These are phyloP conservation scores for Apiospora arundinis DNA, from an alignment of 2,329 filamentous ascomycete genomes.

Conservation along the genomic window DNA sequence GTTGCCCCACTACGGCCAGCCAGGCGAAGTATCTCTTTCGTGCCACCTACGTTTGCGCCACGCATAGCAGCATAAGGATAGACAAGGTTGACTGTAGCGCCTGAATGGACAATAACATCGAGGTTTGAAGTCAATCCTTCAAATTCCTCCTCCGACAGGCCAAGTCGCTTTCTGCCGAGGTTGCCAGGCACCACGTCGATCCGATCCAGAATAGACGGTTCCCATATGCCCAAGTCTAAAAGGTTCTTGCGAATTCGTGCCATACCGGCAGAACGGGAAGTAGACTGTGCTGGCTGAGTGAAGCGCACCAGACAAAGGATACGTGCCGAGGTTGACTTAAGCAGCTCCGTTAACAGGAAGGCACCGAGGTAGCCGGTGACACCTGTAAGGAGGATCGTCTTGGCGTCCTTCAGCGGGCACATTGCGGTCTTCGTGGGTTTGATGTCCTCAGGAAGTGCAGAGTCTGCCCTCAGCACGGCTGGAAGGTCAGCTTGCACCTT, in stretches of 20 bases:
- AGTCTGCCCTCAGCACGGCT: slow-evolving; percentile 70
- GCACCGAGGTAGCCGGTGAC: slow-evolving; percentile 79
- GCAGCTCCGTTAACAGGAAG: slow-evolving; percentile 72
- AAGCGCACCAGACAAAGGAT: slow-evolving; percentile 79
- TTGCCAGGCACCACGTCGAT: slow-evolving; percentile 79
- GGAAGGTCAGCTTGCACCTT: slow-evolving; percentile 79
- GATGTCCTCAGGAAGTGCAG: slow-evolving; percentile 73
- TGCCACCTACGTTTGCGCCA: slow-evolving; percentile 80
- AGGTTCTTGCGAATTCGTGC: slow-evolving; percentile 77
- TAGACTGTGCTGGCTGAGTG: slow-evolving; percentile 68
- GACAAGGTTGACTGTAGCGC: slow-evolving; percentile 79
- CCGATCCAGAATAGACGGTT: slow-evolving; percentile 77
- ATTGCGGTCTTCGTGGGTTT: slow-evolving; percentile 60
- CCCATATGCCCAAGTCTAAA: slow-evolving; percentile 80
- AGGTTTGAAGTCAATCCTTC: slow-evolving; percentile 68
- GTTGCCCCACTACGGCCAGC: slow-evolving; percentile 72
- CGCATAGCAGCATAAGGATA: slow-evolving; percentile 82
- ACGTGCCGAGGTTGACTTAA: slow-evolving; percentile 71
- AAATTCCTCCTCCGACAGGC: slow-evolving; percentile 70
- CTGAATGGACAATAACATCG: slow-evolving; percentile 78
- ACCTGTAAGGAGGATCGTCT: slow-evolving; percentile 75
- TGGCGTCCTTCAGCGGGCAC: slow-evolving; percentile 66
- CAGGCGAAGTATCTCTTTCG: slow-evolving; percentile 74
- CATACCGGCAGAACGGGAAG: slow-evolving; percentile 67
- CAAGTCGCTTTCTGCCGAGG: slow-evolving; percentile 70